Base-by-base conservation (phyloP, 371 early-diverging fungal genomes). In the Mucor indicus region DNA sequence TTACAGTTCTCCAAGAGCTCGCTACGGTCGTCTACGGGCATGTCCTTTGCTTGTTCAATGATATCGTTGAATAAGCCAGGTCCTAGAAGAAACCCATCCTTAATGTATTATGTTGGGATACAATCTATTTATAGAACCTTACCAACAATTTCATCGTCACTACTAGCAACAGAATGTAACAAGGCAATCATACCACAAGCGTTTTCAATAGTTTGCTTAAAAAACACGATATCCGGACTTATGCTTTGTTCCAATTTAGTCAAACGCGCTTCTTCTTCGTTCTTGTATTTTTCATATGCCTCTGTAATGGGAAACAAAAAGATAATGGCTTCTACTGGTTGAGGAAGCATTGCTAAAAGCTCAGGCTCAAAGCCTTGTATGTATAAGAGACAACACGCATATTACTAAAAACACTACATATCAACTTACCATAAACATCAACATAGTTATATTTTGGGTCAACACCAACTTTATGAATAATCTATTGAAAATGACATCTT, bases 131-230 rank as follows among this genome's bases (percentile, higher is more conserved):
- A 29, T 24, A 29, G 7, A 13, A 24, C 10, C 39, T 53, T 59
- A 57, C 79, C 65, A 15, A 57, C 50, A 27, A 83, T 45, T 20
- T 47, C 47, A 19, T 75, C 50, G 21, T 59, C 73, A 54, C 77
- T 85, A 56, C 82, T 90, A 31, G 79, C 81, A 17, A 91, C 55
- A 0, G 88, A 79, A 53, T 90, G 92, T 22, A 92, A 58, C 5
- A 92, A 70, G 0, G 86, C 91, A 67, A 90, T 90, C 38, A 91
- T 89, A 19, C 93, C 92, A 54, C 98, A 97, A 1, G 96, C 96
- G 61, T 97, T 96, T 36, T 73, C 62, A 37, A 96, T 95, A 1
- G 94, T 94, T 66, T 97, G 96, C 21, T 78, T 79, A 48, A 87
- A 84, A 51, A 90, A 95, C 36, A 86, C 76, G 6, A 91, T 57